These are phyloP conservation scores for Haberlea rhodopensis DNA, from an alignment of 257 asterid species.

Conservation along the genomic window DNA sequence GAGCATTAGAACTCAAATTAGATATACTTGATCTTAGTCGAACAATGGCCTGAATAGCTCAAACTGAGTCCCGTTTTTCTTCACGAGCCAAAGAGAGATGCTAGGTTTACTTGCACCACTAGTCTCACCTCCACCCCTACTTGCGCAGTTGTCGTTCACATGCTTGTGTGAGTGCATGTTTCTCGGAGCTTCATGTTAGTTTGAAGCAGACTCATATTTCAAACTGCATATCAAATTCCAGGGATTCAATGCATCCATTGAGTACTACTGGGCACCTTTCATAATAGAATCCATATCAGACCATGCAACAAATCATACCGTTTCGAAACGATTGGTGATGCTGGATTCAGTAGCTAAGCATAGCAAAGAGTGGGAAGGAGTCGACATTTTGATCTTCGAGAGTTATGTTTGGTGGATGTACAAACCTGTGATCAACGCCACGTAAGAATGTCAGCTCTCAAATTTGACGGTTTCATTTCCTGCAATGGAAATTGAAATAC, in stretches of 20 bases:
- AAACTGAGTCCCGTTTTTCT: too few relatives aligned
- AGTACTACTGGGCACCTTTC: slow-evolving; percentile 98
- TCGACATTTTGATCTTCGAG: slow-evolving; percentile 68
- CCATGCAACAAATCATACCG: slow-evolving; percentile 71
- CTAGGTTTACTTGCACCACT: too few relatives aligned
- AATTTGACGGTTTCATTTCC: background rate
- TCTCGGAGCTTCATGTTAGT: too few relatives aligned
- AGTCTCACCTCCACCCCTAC: too few relatives aligned
- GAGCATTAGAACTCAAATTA: too few relatives aligned
- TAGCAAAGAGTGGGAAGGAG: slow-evolving; percentile 70
- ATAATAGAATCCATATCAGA: slow-evolving; percentile 82
- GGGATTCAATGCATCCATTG: slow-evolving; percentile 79
- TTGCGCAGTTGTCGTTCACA: too few relatives aligned
- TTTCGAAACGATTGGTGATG: slow-evolving; percentile 60
- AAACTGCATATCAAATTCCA: slow-evolving; percentile 24
- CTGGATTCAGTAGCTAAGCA: slow-evolving; percentile 77
- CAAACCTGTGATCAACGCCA: slow-evolving; percentile 72
- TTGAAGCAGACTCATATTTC: background rate
- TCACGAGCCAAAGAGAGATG: too few relatives aligned
- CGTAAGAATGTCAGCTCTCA: slow-evolving; percentile 35
- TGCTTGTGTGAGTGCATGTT: too few relatives aligned
- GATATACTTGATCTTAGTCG: too few relatives aligned
- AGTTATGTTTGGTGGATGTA: slow-evolving; percentile 98
- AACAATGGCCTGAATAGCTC: too few relatives aligned
- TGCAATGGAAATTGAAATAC: too few relatives aligned